Evolutionary conservation across 495 filamentous ascomycete genomes (phyloP).

Genomic region (Hypoxylon lienhwacheense): DNA sequence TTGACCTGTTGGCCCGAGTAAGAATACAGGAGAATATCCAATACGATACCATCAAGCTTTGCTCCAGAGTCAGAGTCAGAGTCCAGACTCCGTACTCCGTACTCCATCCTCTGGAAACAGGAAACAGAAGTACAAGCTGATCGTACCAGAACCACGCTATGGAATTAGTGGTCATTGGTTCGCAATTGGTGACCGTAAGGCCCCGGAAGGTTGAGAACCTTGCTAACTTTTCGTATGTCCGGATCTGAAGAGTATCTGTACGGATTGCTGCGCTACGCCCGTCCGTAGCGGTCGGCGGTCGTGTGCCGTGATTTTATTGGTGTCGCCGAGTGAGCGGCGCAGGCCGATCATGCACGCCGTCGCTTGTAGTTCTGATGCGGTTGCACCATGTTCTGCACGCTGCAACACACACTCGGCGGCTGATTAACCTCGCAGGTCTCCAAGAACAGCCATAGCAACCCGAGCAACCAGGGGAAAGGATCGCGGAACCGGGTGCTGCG

Average conservation of each 20-base stretch:
- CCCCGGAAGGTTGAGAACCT: no score
- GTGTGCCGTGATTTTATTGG: constrained; percentile 20
- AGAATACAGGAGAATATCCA: no score
- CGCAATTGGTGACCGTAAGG: no score
- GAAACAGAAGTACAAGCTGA: no score
- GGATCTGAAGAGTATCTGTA: constrained; percentile 4
- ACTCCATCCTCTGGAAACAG: no score
- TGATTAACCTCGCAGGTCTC: constrained; percentile 24
- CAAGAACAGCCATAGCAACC: neutral
- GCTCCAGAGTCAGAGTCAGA: no score
- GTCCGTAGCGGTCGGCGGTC: constrained; percentile 21
- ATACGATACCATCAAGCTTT: neutral
- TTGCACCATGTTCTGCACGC: constrained; percentile 16
- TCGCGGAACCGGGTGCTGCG: constrained; percentile 26
- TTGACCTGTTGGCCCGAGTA: no score
- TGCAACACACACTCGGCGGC: constrained; percentile 20
- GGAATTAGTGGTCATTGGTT: neutral
- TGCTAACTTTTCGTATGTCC: no score
- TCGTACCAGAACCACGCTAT: neutral
- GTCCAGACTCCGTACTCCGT: no score
- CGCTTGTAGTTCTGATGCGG: neutral
- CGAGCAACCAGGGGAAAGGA: neutral
- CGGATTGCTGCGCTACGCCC: constrained; percentile 10
- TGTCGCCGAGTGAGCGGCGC: constrained; percentile 23
- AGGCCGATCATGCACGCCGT: constrained; percentile 24